Evolutionary conservation across 805 yeast species (phyloP), one percentile per base, ranked within the genome.

Genomic region (Kazachstania taianensis): DNA sequence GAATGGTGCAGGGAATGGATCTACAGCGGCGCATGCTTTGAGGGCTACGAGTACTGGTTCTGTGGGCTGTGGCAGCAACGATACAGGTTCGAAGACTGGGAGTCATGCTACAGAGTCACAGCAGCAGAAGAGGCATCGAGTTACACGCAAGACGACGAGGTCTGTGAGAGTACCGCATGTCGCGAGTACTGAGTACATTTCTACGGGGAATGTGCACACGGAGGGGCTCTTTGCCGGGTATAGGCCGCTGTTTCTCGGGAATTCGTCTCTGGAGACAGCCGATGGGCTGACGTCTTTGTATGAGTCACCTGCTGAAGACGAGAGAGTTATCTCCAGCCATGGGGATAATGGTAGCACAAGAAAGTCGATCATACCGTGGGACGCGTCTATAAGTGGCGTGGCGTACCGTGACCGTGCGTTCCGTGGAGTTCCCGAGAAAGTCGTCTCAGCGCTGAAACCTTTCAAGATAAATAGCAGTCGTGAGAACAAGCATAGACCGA

Each of bases 181-280:
- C 2, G 47, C 52, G 2, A 35, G 52, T 5, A 55, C 61, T 3
- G 56, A 50, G 20, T 43, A 54, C 42, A 48, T 57, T 7, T 43
- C 53, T 2, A 38, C 33, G 5, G 35, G 41, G 9, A 58, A 53
- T n/a, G 41, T 57, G 5, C 55, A 55, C 31, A 44, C 53, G 16
- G 67, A 65, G 29, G 65, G 70, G 2, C 49, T 69, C 26, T 64
- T 66, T 44, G 69, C 72, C 9, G 69, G 71, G 10, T 65, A 66
- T 43, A 58, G 65, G 24, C 73, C 73, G 2, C 47, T 69, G 26
- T 62, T 65, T 38, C 45, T 67, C 41, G 66, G 69, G 9, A 59
- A 64, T 37, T 54, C 58, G 7, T 42, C 55, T 13, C 17, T 46
- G 32, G 29, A 32, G 17, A 12, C 16, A 10, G 29, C 18, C 8